Evolutionary conservation across 352 stramenopile species (phyloP), one percentile per base, ranked within the genome.

Genomic region (Phytophthora nicotianae): DNA sequence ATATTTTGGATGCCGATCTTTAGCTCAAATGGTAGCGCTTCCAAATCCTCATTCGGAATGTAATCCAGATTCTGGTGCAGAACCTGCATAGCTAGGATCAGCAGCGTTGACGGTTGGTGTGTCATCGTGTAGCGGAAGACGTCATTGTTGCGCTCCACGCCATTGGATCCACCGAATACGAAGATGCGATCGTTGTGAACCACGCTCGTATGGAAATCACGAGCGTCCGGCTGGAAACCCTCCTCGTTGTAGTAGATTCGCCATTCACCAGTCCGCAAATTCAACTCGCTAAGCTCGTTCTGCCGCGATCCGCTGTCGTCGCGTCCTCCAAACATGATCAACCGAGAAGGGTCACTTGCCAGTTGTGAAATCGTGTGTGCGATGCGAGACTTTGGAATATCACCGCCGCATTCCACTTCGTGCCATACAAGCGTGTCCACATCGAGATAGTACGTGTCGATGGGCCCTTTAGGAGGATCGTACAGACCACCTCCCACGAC

Each of bases 81-180:
- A 33, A 77, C 62, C 43, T 90, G 81, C 76, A 94, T 89, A 0
- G 83, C 79, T 21, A 94, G 55, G 26, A 92, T 79, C 47, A 90
- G 32, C 37, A 94, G 65, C 17, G 85, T 81, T 32, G 85, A 72
- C 5, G 83, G 81, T 58, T 91, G 74, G 52, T 89, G 73, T 11
- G 68, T 62, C 58, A 85, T 68, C 8, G 74, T 81, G 62, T 81
- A 91, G 24, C 83, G 85, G 62, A 84, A 88, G 21, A 94, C 78
- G 43, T 94, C 83, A 27, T 91, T 94, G 68, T 90, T 94, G 20
- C 85, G 70, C 70, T 94, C 82, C 19, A 87, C 73, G n/a, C 86
- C 86, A 37, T 94, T 94, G 5, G 86, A 94, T 21, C 86, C 86
- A 40, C 86, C 86, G 32, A 94, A 94, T 16, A 94, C 76, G 58